Percentiles rank a stretch among this genome's conserved stretches.
Conservation (phyloP, 805 yeast genomes). For the Wickerhamiella shivajii region DNA sequence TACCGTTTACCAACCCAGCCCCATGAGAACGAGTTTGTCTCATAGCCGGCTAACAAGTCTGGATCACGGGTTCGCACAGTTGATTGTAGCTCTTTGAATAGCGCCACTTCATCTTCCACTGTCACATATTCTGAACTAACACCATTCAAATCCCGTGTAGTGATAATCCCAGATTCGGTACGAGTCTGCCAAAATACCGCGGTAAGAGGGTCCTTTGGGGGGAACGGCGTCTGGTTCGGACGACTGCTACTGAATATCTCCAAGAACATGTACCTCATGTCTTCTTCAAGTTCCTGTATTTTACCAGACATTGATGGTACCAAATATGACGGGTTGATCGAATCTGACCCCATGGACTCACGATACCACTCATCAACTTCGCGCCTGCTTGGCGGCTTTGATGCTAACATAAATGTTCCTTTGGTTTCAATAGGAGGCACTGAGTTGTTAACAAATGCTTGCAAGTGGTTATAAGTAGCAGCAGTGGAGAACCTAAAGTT, state of each 20-base stretch:
- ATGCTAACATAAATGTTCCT: conserved; percentile 7
- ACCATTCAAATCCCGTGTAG: conserved; percentile 13
- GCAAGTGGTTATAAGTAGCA: conserved; percentile 4
- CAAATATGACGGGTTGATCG: not conserved
- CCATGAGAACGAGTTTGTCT: conserved; percentile 71
- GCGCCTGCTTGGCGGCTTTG: conserved; percentile 8
- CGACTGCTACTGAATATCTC: conserved; percentile 55
- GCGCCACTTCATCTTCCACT: conserved; percentile 40
- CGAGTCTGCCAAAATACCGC: conserved; percentile 44
- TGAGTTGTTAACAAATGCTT: conserved; percentile 8
- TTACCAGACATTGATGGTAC: conserved; percentile 4
- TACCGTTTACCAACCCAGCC: conserved; percentile 67
- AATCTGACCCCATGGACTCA: not conserved
- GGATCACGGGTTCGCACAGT: conserved; percentile 61
- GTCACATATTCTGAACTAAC: not conserved
- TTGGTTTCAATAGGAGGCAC: not conserved
- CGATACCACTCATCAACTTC: conserved; percentile 13
- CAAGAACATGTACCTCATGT: conserved; percentile 33
- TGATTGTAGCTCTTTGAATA: conserved; percentile 41
- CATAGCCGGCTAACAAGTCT: conserved; percentile 77
- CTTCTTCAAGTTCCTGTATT: conserved; percentile 12
- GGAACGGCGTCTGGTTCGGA: conserved; percentile 45
- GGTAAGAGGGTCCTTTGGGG: conserved; percentile 40
- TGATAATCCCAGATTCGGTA: conserved; percentile 3
- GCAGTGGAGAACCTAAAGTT: conserved; percentile 19